A percentile compares a stretch with the other conserved stretches of the same genome.
These are phyloP conservation scores for Pichia membranifaciens DNA, from an alignment of 805 yeast species.

Conservation along the genomic window DNA sequence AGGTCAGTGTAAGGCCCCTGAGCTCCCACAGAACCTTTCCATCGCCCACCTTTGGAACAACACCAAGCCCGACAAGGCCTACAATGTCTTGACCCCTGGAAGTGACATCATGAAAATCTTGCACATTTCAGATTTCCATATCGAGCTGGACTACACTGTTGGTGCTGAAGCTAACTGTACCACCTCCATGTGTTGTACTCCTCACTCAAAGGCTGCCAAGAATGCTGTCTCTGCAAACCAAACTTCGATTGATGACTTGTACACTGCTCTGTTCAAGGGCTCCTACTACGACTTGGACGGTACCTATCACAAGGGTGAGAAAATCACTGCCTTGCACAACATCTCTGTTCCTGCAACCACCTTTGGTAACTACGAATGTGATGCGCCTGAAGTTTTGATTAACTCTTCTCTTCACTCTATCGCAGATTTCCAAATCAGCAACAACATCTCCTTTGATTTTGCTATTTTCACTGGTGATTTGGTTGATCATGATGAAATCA, in stretches of 20 bases:
- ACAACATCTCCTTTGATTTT: constrained; percentile 43
- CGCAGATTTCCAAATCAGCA: constrained; percentile 28
- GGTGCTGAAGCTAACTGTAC: constrained; percentile 59
- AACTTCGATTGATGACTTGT: constrained; percentile 8
- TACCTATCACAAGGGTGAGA: constrained; percentile 27
- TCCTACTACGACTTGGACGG: constrained; percentile 26
- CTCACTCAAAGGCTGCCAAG: constrained; percentile 31
- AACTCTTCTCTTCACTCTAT: constrained; percentile 50
- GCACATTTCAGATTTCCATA: constrained; percentile 63
- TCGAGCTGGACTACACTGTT: constrained; percentile 47
- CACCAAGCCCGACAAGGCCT: constrained; percentile 35
- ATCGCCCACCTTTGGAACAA: constrained; percentile 39
- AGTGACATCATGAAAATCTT: constrained; percentile 49
- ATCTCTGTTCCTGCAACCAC: constrained; percentile 50
- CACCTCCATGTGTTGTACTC: constrained; percentile 54
- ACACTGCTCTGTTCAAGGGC: constrained; percentile 9
- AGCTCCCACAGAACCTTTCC: constrained; percentile 41
- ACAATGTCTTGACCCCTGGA: constrained; percentile 36
- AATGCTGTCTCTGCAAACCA: constrained; percentile 2
- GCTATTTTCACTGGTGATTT: constrained; percentile 69
- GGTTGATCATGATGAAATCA: constrained; percentile 58
- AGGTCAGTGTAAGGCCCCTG: constrained; percentile 49
- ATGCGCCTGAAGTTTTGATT: constrained; percentile 56
- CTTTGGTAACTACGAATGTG: constrained; percentile 60
- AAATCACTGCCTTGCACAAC: constrained; percentile 23